A percentile compares a stretch with the other conserved stretches of the same genome.
Conservation (phyloP, 768 basidiomycete genomes). For the Boletus sensibilis region DNA sequence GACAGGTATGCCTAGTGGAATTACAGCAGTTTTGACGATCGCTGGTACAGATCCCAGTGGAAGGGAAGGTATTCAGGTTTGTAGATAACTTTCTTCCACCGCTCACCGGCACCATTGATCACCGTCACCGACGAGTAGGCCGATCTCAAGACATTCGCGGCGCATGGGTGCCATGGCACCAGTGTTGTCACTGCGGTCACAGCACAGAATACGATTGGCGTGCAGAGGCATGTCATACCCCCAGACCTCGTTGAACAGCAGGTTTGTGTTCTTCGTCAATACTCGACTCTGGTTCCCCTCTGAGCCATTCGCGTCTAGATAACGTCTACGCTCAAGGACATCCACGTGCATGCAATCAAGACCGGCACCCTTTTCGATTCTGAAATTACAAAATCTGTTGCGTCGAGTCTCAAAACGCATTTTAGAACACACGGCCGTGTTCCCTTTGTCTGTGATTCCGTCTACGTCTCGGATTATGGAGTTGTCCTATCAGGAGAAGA, state of each 20-base stretch:
- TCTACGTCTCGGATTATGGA: not conserved
- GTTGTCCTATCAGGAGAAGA: not conserved
- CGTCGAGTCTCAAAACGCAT: not conserved
- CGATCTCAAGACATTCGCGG: slow-evolving; percentile 4
- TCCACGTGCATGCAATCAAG: not conserved
- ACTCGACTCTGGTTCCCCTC: not conserved
- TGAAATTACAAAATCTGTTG: not conserved
- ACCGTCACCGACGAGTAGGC: not conserved
- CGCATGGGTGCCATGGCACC: slow-evolving; percentile 5
- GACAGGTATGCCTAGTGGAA: not conserved
- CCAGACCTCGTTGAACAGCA: not conserved
- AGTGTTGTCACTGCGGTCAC: slow-evolving; percentile 6
- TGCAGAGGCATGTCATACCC: not conserved
- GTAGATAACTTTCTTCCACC: not conserved
- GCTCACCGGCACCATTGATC: not conserved
- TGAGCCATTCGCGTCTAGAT: not conserved
- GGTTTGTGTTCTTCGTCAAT: not conserved
- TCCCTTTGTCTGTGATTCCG: not conserved
- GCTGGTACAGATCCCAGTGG: slow-evolving; percentile 2
- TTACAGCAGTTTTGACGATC: not conserved
- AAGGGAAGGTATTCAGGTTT: not conserved
- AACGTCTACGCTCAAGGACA: not conserved
- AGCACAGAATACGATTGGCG: not conserved
- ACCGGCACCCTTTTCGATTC: slow-evolving; percentile 1
- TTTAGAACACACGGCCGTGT: not conserved